Percentiles rank a stretch among this genome's conserved stretches.
Conservation (phyloP, 2,329 filamentous ascomycete species). For the Metarhizium robertsii region DNA sequence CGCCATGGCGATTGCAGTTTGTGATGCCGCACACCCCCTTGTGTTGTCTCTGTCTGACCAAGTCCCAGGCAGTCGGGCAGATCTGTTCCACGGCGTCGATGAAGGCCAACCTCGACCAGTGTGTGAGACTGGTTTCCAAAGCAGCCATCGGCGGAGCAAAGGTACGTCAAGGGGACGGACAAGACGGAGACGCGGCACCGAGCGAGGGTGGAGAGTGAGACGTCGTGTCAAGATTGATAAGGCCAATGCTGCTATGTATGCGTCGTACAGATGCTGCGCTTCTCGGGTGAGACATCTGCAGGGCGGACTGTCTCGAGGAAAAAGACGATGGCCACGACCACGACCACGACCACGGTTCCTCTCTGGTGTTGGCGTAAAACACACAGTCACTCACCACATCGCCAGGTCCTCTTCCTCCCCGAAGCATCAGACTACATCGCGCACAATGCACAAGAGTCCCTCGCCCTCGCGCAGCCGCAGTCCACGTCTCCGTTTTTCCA, state of each 20-base stretch:
- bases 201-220: background rate
- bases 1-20: constrained; percentile 18
- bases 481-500: constrained; percentile 62
- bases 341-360: background rate
- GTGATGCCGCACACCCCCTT: constrained; percentile 1
- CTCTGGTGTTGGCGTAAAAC: no score
- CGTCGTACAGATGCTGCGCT: background rate
- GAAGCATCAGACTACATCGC: constrained; percentile 89
- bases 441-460: constrained; percentile 54
- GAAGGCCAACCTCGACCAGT: constrained; percentile 70
- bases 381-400: no score
- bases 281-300: constrained; percentile 11
- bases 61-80: constrained; percentile 64
- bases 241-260: no score
- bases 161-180: constrained; percentile 32
- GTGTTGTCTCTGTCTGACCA: background rate
- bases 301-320: background rate
- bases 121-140: constrained; percentile 59
- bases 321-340: background rate
- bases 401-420: constrained; percentile 74
- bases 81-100: constrained; percentile 77
- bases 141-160: constrained; percentile 71
- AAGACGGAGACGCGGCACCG: background rate
- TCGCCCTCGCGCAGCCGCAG: constrained; percentile 61
- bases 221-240: background rate